Percentiles rank a stretch among this genome's conserved stretches.
Evolutionary conservation across 306 rosid species (phyloP).

Genomic region (Prunus fruticosa): DNA sequence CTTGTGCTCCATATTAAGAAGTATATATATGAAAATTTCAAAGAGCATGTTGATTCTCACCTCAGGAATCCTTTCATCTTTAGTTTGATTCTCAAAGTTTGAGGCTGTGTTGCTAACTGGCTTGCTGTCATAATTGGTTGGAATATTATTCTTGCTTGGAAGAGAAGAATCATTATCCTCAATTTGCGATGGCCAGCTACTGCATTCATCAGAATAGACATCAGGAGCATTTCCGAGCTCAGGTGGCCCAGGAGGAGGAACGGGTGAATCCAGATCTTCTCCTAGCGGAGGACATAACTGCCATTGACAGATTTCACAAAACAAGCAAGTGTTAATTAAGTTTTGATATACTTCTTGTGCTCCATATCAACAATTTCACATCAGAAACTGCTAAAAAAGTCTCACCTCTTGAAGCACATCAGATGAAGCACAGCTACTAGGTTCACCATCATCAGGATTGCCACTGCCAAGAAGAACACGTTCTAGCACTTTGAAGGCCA

Average conservation of each 20-base stretch:
- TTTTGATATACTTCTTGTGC: slow-evolving; percentile 2
- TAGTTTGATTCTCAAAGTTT: neutral
- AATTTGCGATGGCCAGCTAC: neutral
- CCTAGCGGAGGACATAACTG: neutral
- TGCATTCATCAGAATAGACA: neutral
- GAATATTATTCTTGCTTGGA: neutral
- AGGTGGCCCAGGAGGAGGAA: neutral
- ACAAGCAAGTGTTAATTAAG: slow-evolving; percentile 10
- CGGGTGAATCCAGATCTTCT: neutral
- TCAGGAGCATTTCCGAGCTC: neutral
- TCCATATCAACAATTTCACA: neutral
- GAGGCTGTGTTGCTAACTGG: neutral
- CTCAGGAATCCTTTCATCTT: neutral
- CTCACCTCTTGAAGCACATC: neutral
- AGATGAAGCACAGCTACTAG: neutral
- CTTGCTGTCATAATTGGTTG: neutral
- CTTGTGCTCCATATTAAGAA: neutral
- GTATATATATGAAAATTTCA: neutral
- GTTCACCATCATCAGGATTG: neutral
- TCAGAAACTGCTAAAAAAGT: neutral
- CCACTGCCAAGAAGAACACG: neutral
- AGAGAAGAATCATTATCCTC: neutral
- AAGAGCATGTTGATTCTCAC: slow-evolving; percentile 27
- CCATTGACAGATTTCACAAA: neutral
- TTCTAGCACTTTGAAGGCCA: neutral